Evolutionary conservation across 768 basidiomycete genomes (phyloP), one percentile per base, ranked within the genome.

Genomic region (Cystobasidiopsis lactophilus): DNA sequence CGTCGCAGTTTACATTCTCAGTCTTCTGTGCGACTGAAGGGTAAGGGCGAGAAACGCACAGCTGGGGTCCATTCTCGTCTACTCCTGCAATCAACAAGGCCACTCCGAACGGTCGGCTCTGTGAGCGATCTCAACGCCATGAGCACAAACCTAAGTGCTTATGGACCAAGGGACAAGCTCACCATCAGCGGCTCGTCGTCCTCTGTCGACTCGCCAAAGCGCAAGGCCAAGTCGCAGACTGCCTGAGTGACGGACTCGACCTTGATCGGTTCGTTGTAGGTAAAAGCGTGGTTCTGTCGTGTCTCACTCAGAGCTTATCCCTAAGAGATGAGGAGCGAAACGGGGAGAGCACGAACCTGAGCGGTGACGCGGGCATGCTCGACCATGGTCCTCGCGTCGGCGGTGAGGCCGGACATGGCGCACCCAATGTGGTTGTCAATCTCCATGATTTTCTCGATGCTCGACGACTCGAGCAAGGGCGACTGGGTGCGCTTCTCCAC

Each of bases 381-480:
- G 68, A 98, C 85, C 84, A 98, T 98, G 45, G 93, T 98, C 57
- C 93, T 78, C 41, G 93, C 91, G 69, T 98, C 93, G 52, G 93
- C 91, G 52, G 86, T 93, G 57, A 98, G 75, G 30, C 72, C 72
- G 43, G 85, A 89, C 89, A 96, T 95, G 53, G 93, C 93, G 61
- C 89, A 95, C 10, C 88, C 93, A 55, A 98, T 77, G 70, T 98
- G 93, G 13, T 68, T 59, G 70, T 96, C 93, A 63, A 98, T 96
- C 71, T 98, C 93, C 91, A 98, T 95, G 66, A 96, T 96, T 74
- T 96, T 96, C 68, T 98, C 91, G 64, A 98, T 88, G 52, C 88
- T 89, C 57, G 76, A 81, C 38, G 86, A 78, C 70, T 95, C 93
- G 62, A 96, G 77, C 45, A 98, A 75, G 10, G 88, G 84, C 0